These are phyloP conservation scores for Heterobasidion parviporum DNA, from an alignment of 1,284 basidiomycete genomes.

Conservation along the genomic window DNA sequence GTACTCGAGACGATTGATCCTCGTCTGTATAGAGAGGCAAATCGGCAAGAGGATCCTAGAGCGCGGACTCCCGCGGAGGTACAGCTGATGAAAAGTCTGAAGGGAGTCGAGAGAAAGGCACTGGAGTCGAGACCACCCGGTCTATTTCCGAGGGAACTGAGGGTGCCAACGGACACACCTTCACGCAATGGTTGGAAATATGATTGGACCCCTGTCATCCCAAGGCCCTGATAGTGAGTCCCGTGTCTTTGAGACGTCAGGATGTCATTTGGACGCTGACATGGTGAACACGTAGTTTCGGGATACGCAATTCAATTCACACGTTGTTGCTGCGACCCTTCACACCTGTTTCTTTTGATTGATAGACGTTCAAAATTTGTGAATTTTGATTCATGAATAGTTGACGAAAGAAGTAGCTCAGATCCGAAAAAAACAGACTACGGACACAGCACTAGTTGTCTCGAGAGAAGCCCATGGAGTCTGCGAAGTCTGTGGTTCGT, in stretches of 20 bases:
- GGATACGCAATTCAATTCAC: too few species aligned
- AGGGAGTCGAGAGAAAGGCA: slow-evolving; percentile 59
- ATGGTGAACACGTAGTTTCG: too few species aligned
- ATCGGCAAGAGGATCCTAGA: slow-evolving; percentile 67
- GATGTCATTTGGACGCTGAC: neutral
- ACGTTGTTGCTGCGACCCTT: neutral
- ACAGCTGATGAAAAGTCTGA: slow-evolving; percentile 53
- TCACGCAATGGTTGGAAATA: slow-evolving; percentile 71
- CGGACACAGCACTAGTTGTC: neutral
- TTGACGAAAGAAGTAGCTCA: neutral
- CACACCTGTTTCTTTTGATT: neutral
- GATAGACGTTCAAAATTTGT: neutral
- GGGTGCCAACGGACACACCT: slow-evolving; percentile 73
- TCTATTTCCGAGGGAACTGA: slow-evolving; percentile 76
- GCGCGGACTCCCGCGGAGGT: slow-evolving; percentile 49
- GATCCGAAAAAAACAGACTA: neutral
- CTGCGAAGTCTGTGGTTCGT: slow-evolving; percentile 10
- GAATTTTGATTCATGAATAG: neutral
- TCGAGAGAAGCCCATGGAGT: slow-evolving; percentile 5
- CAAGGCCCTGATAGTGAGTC: slow-evolving; percentile 10
- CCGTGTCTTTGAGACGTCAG: neutral
- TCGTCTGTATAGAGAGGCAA: slow-evolving; percentile 68
- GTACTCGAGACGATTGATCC: slow-evolving; percentile 63
- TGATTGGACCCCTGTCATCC: slow-evolving; percentile 60
- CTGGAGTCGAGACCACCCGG: slow-evolving; percentile 75